Conservation (phyloP, 306 rosid species). For the Begonia loranthoides region DNA sequence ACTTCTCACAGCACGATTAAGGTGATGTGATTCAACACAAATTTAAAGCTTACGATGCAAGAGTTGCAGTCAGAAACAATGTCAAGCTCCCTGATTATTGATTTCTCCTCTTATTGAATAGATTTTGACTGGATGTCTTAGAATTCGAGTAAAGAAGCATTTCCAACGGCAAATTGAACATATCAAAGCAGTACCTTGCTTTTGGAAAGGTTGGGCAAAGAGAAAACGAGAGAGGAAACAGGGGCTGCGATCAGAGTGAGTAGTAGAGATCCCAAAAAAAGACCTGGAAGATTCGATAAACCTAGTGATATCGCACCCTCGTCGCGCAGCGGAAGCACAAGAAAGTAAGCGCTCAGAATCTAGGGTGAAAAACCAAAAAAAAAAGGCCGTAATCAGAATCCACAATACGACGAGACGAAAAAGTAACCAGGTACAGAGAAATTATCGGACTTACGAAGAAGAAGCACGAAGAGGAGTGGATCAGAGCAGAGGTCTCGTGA, state of each 20-base stretch:
- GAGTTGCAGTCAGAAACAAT: no score
- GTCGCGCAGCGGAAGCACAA: constrained; percentile 91
- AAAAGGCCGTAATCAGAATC: neutral
- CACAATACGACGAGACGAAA: neutral
- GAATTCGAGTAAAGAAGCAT: neutral
- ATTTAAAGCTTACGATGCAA: no score
- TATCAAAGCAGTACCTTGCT: constrained; percentile 32
- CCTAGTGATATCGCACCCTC: constrained; percentile 93
- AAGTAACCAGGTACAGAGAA: neutral
- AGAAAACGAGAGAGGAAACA: constrained; percentile 68
- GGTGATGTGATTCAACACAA: no score
- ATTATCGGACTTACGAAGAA: constrained; percentile 51
- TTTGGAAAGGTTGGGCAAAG: constrained; percentile 60
- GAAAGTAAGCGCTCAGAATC: constrained; percentile 94
- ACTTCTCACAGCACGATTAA: no score
- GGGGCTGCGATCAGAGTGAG: constrained; percentile 86
- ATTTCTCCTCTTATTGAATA: no score
- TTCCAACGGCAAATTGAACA: neutral
- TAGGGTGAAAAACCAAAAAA: constrained; percentile 17
- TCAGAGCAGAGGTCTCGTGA: constrained; percentile 67
- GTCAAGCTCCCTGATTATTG: no score
- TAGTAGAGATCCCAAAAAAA: constrained; percentile 66
- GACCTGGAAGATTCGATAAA: constrained; percentile 62
- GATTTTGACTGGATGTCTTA: neutral
- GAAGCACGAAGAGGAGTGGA: constrained; percentile 79